These are phyloP conservation scores for Austroboletus novae-zelandiae DNA, from an alignment of 1,284 basidiomycete genomes.

Conservation along the genomic window DNA sequence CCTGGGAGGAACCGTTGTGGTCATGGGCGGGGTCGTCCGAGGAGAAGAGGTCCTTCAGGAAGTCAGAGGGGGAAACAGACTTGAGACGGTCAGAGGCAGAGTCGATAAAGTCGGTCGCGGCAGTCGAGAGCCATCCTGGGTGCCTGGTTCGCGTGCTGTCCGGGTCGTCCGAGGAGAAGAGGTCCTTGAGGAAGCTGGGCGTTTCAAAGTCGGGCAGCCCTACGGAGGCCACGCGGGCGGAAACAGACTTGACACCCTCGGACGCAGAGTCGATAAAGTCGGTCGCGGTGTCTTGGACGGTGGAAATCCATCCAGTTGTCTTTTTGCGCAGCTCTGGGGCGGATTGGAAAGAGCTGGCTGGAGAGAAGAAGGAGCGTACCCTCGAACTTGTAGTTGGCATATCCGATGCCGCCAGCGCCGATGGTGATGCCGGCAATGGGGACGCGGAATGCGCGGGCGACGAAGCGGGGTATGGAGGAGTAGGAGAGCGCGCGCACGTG, in stretches of 20 bases:
- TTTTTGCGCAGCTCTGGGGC: slow-evolving; percentile 64
- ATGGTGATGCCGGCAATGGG: slow-evolving; percentile 84
- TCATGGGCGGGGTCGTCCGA: slow-evolving; percentile 28
- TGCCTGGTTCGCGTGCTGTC: too few species aligned
- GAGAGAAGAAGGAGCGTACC: slow-evolving; percentile 46
- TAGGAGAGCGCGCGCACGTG: slow-evolving; percentile 81
- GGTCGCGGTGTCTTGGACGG: slow-evolving; percentile 66
- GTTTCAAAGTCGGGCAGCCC: slow-evolving; percentile 67
- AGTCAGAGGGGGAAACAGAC: slow-evolving; percentile 56
- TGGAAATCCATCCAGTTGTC: slow-evolving; percentile 62
- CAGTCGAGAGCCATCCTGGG: slow-evolving; percentile 14
- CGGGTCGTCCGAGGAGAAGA: slow-evolving; percentile 47
- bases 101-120: slow-evolving; percentile 63
- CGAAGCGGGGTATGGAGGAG: slow-evolving; percentile 77
- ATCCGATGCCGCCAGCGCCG: slow-evolving; percentile 86
- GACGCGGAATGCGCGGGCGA: slow-evolving; percentile 80
- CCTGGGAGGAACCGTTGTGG: slow-evolving; percentile 27
- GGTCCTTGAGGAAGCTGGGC: slow-evolving; percentile 70
- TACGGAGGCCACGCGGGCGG: slow-evolving; percentile 55
- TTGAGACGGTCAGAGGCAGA: slow-evolving; percentile 66
- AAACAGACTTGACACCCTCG: slow-evolving; percentile 58
- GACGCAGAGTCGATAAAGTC: slow-evolving; percentile 67
- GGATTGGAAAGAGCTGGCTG: neutral
- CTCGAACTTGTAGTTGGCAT: slow-evolving; percentile 93
- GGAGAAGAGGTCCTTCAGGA: slow-evolving; percentile 68